Percentiles rank a stretch among this genome's conserved stretches.
Evolutionary conservation across 2,329 filamentous ascomycete genomes (phyloP).

Genomic region (Onygena corvina): DNA sequence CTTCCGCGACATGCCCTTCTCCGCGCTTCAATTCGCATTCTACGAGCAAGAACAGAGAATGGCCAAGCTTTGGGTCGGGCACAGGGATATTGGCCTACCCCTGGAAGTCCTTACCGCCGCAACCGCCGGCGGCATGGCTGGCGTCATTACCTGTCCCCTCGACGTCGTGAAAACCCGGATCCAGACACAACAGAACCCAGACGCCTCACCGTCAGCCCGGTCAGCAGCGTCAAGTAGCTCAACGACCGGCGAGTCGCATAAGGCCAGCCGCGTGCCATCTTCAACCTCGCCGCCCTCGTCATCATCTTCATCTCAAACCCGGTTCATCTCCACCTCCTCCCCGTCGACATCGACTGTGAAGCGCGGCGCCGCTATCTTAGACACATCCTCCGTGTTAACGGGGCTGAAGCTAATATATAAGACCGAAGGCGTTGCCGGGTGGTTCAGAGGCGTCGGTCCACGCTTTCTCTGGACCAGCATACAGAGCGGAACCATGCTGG

Average conservation of each 20-base stretch:
- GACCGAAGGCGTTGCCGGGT: conserved; percentile 75
- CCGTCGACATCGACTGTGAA: conserved; percentile 71
- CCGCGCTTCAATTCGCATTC: conserved; percentile 92
- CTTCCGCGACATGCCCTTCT: conserved; percentile 88
- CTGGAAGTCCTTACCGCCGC: conserved; percentile 84
- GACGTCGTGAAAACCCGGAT: conserved; percentile 96
- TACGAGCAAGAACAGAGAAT: conserved; percentile 86
- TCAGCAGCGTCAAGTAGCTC: conserved; percentile 12
- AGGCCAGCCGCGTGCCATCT: conserved; percentile 20
- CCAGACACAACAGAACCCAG: conserved; percentile 71
- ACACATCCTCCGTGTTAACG: conserved; percentile 79
- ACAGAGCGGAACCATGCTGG: conserved; percentile 92
- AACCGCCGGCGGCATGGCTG: conserved; percentile 80
- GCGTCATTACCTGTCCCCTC: conserved; percentile 85
- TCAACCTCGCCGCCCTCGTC: conserved; percentile 18
- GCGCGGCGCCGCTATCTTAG: conserved; percentile 65
- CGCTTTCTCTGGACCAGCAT: conserved; percentile 94
- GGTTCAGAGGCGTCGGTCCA: conserved; percentile 90
- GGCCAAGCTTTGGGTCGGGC: conserved; percentile 66
- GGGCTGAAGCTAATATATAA: conserved; percentile 80
- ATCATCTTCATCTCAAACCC: conserved; percentile 42
- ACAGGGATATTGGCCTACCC: conserved; percentile 69
- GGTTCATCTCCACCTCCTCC: conserved; percentile 78
- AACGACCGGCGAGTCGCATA: conserved; percentile 14
- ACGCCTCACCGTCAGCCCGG: conserved; percentile 14